phyloP scores from a whole-genome alignment of 106 monocot genomes.

The Dendrobium chrysotoxum region DNA sequence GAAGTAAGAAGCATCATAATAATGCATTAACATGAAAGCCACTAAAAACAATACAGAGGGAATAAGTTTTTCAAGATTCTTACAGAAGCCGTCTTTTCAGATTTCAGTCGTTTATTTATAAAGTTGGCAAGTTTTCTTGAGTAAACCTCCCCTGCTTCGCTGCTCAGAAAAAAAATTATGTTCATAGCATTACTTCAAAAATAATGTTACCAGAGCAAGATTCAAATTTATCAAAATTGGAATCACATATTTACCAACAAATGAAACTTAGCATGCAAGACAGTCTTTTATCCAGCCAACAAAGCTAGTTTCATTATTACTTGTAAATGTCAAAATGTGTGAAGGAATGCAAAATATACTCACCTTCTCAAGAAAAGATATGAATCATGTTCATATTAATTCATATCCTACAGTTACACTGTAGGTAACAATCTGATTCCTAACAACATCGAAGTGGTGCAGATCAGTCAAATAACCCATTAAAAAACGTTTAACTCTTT shows the following conservation, averaged over 20 bases:
- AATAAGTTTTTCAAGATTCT: slow-evolving; percentile 15
- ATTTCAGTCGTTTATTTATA: slow-evolving; percentile 78
- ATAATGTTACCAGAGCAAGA: neutral
- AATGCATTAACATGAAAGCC: neutral
- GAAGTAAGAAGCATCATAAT: neutral
- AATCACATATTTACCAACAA: neutral
- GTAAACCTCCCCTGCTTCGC: slow-evolving; percentile 89
- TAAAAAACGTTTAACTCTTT: neutral
- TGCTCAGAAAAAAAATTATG: slow-evolving; percentile 28
- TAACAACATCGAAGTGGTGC: neutral
- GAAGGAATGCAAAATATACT: neutral
- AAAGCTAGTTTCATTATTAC: neutral
- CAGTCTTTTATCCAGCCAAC: neutral
- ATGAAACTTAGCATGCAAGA: neutral
- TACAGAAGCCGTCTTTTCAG: slow-evolving; percentile 90
- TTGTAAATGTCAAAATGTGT: neutral
- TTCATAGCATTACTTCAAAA: neutral
- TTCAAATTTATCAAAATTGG: neutral
- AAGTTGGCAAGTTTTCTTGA: slow-evolving; percentile 85
- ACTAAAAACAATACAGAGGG: neutral
- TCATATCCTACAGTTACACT: too few relatives aligned
- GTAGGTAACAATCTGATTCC: neutral
- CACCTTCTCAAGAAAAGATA: neutral
- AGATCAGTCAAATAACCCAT: neutral
- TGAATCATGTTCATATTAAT: neutral